phyloP scores from a whole-genome alignment of 2,329 filamentous ascomycete species.

The Geosmithia putterillii region DNA sequence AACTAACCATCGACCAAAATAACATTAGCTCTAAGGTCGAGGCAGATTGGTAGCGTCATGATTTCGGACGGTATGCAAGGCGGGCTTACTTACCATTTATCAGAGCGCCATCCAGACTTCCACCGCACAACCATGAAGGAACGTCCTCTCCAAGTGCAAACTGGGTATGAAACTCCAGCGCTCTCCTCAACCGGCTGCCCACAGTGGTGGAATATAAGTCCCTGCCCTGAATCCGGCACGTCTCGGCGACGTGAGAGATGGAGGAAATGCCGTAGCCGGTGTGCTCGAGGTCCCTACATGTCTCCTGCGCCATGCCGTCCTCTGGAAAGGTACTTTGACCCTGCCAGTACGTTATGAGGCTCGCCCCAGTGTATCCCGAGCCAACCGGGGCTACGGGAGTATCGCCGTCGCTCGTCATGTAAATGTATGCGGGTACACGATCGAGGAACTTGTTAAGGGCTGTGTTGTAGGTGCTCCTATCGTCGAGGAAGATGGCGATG shows the following conservation, averaged over 20 bases:
- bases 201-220: constrained; percentile 10
- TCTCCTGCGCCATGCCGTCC: constrained; percentile 11
- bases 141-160: constrained; percentile 6
- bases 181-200: constrained; percentile 9
- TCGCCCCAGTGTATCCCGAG: background rate
- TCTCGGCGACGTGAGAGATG: constrained; percentile 13
- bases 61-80: too few species aligned
- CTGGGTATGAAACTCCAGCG: constrained; percentile 10
- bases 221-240: constrained; percentile 11
- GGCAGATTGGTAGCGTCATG: too few species aligned
- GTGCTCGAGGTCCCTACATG: constrained; percentile 13
- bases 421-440: constrained; percentile 11
- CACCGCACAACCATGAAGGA: constrained; percentile 9
- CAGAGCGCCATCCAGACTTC: constrained; percentile 3
- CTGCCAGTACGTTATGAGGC: constrained; percentile 4
- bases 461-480: constrained; percentile 7
- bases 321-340: constrained; percentile 6
- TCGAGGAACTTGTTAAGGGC: constrained; percentile 8
- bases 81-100: background rate
- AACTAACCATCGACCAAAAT: too few species aligned
- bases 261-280: constrained; percentile 12
- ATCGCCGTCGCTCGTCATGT: constrained; percentile 8
- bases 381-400: constrained; percentile 3
- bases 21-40: constrained; percentile 1
- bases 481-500: constrained; percentile 11